Evolutionary conservation across 2,329 filamentous ascomycete genomes (phyloP).

Genomic region (Apiospora marii): DNA sequence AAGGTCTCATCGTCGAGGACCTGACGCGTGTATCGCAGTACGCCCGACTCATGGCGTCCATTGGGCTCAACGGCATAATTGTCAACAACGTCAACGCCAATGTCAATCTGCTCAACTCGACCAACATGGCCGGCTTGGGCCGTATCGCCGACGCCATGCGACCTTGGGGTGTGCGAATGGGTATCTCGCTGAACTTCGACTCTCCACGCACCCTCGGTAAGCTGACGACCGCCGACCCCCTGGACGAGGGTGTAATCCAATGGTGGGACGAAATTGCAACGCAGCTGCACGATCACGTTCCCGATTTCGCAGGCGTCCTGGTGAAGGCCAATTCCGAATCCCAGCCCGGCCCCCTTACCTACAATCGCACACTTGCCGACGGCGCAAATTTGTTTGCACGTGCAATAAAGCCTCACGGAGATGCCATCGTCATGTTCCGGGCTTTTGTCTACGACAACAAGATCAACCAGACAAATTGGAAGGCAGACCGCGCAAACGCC

Average conservation of each 20-base stretch:
- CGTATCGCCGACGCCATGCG: conserved; percentile 71
- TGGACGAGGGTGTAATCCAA: conserved; percentile 64
- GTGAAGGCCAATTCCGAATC: conserved; percentile 78
- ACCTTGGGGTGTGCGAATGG: conserved; percentile 71
- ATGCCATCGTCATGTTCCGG: conserved; percentile 72
- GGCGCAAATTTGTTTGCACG: conserved; percentile 74
- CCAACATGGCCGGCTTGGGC: conserved; percentile 67
- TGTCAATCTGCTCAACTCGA: conserved; percentile 58
- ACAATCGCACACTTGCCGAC: conserved; percentile 73
- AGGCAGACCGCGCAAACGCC: conserved; percentile 72
- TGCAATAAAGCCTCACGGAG: conserved; percentile 61
- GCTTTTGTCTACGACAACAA: conserved; percentile 73
- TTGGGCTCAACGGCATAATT: conserved; percentile 71
- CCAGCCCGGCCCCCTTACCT: conserved; percentile 73
- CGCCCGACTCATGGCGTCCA: conserved; percentile 70
- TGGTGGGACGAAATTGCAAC: conserved; percentile 71
- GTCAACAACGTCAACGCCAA: conserved; percentile 80
- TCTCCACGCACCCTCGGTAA: conserved; percentile 65
- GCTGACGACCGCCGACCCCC: conserved; percentile 69
- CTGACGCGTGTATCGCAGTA: conserved; percentile 68
- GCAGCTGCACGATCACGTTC: conserved; percentile 65
- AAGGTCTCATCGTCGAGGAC: conserved; percentile 63
- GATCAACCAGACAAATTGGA: conserved; percentile 67
- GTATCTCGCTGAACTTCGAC: conserved; percentile 73
- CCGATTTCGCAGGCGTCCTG: conserved; percentile 73